A percentile compares a stretch with the other conserved stretches of the same genome.
Evolutionary conservation across 495 filamentous ascomycete genomes (phyloP).

Genomic region (Ramalina intermedia): DNA sequence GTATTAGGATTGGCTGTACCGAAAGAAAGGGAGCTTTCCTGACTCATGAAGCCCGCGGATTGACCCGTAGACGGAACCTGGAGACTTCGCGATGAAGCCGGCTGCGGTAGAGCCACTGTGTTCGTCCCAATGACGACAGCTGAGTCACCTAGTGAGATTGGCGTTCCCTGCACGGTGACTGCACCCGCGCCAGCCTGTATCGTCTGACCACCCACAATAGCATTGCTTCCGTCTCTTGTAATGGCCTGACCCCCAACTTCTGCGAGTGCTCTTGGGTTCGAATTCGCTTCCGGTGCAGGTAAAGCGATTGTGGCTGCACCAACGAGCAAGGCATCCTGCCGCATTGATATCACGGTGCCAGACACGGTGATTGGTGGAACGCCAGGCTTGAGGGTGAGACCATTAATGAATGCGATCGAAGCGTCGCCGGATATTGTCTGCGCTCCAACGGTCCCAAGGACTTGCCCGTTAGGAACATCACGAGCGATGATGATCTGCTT

Average conservation of each 20-base stretch:
- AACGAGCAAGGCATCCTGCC: not conserved
- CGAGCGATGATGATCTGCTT: too few relatives aligned
- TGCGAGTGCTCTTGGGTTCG: not conserved
- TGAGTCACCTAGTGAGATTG: not conserved
- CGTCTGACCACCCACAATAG: not conserved
- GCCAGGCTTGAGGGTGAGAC: slow-evolving; percentile 12
- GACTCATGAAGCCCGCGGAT: too few relatives aligned
- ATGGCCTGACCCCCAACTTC: not conserved
- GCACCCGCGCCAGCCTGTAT: not conserved
- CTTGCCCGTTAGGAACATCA: not conserved
- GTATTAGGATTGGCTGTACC: too few relatives aligned
- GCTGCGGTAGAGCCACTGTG: not conserved
- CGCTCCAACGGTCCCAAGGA: not conserved
- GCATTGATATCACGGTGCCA: slow-evolving; percentile 10
- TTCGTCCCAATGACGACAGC: not conserved
- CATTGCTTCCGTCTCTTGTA: not conserved
- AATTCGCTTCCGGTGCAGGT: not conserved
- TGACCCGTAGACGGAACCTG: too few relatives aligned
- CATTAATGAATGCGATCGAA: slow-evolving; percentile 3
- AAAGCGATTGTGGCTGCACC: slow-evolving; percentile 1
- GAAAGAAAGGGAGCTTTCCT: too few relatives aligned
- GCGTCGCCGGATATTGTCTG: not conserved
- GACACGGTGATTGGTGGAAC: slow-evolving; percentile 10
- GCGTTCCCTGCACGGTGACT: not conserved
- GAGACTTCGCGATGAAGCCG: too few relatives aligned